Percentiles rank a stretch among this genome's conserved stretches.
Evolutionary conservation across 2,329 filamentous ascomycete genomes (phyloP).

Genomic region (Fusarium solani-melongenae): DNA sequence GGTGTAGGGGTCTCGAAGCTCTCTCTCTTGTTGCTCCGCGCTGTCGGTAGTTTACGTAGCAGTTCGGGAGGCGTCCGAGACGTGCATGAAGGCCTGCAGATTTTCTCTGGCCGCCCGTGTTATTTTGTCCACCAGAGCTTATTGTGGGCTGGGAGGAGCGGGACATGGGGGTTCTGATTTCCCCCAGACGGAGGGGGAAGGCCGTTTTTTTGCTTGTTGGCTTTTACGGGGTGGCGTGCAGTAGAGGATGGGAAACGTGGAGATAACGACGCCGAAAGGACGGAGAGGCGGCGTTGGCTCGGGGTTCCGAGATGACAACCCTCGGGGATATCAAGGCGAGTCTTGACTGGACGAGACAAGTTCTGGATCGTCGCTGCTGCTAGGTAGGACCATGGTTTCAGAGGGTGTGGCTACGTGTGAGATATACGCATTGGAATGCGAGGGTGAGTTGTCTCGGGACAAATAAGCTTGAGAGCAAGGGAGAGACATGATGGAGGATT

Average conservation of each 20-base stretch:
- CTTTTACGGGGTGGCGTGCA: not conserved
- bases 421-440: not conserved
- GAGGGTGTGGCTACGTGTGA: constrained; percentile 3
- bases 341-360: not conserved
- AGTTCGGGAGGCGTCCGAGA: constrained; percentile 37
- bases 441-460: not conserved
- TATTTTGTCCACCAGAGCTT: not conserved
- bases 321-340: constrained; percentile 28
- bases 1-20: not conserved
- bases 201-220: not conserved
- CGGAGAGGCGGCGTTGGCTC: constrained; percentile 19
- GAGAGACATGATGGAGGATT: not conserved
- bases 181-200: constrained; percentile 1
- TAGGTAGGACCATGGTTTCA: constrained; percentile 24
- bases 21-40: not conserved
- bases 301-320: constrained; percentile 23
- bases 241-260: not conserved
- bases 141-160: not conserved
- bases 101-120: not conserved
- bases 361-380: not conserved
- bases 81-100: constrained; percentile 20
- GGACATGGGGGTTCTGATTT: not conserved
- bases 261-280: not conserved
- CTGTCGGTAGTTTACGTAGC: constrained; percentile 23
- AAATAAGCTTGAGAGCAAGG: constrained; percentile 6